Evolutionary conservation across 2,329 filamentous ascomycete species (phyloP), one percentile per base, ranked within the genome.

Genomic region (Stachybotrys echinatus): DNA sequence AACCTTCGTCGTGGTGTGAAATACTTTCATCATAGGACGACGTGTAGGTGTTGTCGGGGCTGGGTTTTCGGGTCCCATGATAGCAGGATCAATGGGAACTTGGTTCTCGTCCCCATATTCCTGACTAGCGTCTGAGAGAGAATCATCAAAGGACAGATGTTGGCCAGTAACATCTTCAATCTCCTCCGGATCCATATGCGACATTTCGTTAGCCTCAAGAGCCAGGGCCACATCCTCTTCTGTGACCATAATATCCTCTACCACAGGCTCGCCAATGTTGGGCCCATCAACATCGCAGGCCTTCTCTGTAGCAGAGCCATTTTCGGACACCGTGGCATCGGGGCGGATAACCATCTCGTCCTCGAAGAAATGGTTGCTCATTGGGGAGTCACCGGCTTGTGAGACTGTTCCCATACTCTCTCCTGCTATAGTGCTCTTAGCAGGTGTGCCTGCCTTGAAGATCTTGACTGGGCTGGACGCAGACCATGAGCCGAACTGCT

Each of bases 1-100:
- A 5, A 92, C 82, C 67, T 91, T 92, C 22, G 85, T 88, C 0
- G 88, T 83, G 0, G 88, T 92, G 64, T 88, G 81, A 54, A 86
- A 80, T 3, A 61, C 57, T 49, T 75, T 74, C n/a, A 66, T 69
- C n/a, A 74, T 59, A 0, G 70, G 67, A 8, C n/a, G n/a, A 17
- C 80, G 76, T 46, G 76, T 69, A 0, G 85, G 85, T 2, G 85
- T 88, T 7, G 74, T 68, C 2, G 80, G 80, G 3, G 65, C 52
- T 49, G 52, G 27, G 45, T 57, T 50, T 17, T 56, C 52, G 6
- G 54, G 46, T 20, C 52, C 55, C 21, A 56, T 53, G 27, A 80
- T 65, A 20, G 69, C 68, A 18, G 76, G 76, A 51, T 84, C 78
- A 19, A 80, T 72, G 4, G 77, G 82, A 10, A 80, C 65, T 23